Evolutionary conservation across 208 protist species (phyloP), one percentile per base, ranked within the genome.

Genomic region (Trypanosoma avium): DNA sequence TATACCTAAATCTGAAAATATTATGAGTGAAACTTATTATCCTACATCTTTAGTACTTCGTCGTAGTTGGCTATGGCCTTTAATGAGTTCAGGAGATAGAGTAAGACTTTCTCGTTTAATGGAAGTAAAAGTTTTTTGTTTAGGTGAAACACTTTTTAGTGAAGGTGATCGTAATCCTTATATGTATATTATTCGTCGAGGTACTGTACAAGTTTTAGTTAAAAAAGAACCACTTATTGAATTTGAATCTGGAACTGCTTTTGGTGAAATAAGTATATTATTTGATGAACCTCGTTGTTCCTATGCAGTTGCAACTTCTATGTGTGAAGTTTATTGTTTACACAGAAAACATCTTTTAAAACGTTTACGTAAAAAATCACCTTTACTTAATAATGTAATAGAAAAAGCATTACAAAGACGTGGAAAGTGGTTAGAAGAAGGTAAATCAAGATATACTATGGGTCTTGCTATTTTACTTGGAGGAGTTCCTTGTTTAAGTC

Each of bases 11-110:
- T 84, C 82, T 35, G 52, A 57, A 21, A 82, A 89, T n/a, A 79
- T 92, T 33, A 36, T 96, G 61, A 68, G 71, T 17, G 30, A 61
- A 3, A 82, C 61, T 33, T 93, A 89, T 65, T 93, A 83, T 49
- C 77, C 86, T 50, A 92, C 83, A 17, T 81, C 82, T 17, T 70
- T 82, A 35, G 70, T 92, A 35, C 75, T 91, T 27, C 79, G 86
- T 81, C 82, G 87, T 35, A 93, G 85, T 66, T 96, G 90, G 87
- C 78, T 93, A 78, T 93, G 90, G 84, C 66, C 82, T 19, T 71
- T 82, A 45, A 72, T 96, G 15, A 81, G 75, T 47, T 65, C 76
- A 49, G 83, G 81, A 46, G 90, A 93, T 46, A 83, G 86, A 40
- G 79, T 92, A 29, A 82, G 88, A 67, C 79, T 96, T 47, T 77